A percentile compares a stretch with the other conserved stretches of the same genome.
phyloP scores from a whole-genome alignment of 768 basidiomycete species.

The Mycena filopes region DNA sequence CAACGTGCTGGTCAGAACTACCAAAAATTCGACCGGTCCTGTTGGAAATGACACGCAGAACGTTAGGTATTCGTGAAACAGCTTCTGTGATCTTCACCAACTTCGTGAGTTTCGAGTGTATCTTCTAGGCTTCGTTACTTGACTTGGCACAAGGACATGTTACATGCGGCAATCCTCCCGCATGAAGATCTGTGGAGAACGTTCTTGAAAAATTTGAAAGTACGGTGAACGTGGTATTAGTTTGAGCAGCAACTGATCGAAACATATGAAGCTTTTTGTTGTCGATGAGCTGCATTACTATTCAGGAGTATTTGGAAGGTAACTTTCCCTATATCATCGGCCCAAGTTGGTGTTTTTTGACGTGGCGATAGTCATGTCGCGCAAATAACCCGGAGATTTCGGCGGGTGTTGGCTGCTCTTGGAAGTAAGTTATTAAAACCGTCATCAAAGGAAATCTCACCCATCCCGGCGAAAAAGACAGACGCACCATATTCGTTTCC shows the following conservation, averaged over 20 bases:
- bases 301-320: conserved; percentile 84
- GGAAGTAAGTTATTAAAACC: conserved; percentile 66
- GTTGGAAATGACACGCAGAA: neutral
- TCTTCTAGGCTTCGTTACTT: neutral
- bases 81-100: conserved; percentile 91
- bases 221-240: conserved; percentile 19
- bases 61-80: conserved; percentile 71
- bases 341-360: neutral
- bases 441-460: neutral
- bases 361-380: conserved; percentile 74
- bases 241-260: neutral
- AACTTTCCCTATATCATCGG: conserved; percentile 19
- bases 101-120: conserved; percentile 61
- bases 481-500: conserved; percentile 72
- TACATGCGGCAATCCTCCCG: conserved; percentile 87
- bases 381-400: conserved; percentile 78
- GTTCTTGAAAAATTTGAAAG: conserved; percentile 82
- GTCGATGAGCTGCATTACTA: conserved; percentile 94
- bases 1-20: conserved; percentile 65
- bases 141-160: conserved; percentile 71
- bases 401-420: conserved; percentile 78
- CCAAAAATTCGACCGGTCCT: too few relatives aligned
- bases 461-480: conserved; percentile 52
- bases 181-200: conserved; percentile 87
- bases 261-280: conserved; percentile 63